Conservation (phyloP, 2,329 filamentous ascomycete species). For the Calcarisporium arbuscula region DNA sequence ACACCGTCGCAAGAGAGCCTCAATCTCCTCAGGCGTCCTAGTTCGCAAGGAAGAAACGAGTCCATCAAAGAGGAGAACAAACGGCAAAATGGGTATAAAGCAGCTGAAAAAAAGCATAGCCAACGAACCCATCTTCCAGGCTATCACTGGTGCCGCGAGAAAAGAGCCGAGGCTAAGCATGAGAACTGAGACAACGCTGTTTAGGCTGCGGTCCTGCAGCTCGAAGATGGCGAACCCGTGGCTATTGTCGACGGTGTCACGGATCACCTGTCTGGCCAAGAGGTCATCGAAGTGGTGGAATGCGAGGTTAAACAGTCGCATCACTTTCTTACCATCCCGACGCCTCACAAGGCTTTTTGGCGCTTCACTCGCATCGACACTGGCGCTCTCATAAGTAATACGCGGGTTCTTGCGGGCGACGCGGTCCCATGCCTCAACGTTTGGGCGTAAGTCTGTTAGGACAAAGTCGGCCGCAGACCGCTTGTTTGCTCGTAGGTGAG, state of each 20-base stretch:
- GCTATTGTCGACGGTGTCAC: conserved; percentile 57
- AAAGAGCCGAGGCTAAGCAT: conserved; percentile 47
- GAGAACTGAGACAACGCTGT: conserved; percentile 46
- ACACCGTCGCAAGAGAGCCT: conserved; percentile 49
- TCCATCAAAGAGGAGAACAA: conserved; percentile 64
- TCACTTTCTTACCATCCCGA: conserved; percentile 43
- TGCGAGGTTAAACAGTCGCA: conserved; percentile 65
- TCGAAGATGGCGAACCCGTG: conserved; percentile 69
- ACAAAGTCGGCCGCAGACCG: conserved; percentile 46
- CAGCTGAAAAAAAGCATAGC: conserved; percentile 60
- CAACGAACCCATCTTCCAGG: conserved; percentile 45
- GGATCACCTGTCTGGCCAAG: conserved; percentile 53
- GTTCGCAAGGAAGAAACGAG: conserved; percentile 61
- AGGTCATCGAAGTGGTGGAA: conserved; percentile 73
- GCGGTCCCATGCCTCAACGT: conserved; percentile 52
- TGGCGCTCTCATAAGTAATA: conserved; percentile 51
- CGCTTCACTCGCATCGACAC: conserved; percentile 60
- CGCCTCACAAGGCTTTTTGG: conserved; percentile 41
- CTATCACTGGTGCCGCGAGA: conserved; percentile 45
- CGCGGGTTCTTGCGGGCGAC: conserved; percentile 46
- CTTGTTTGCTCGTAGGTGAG: conserved; percentile 22
- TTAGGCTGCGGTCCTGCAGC: conserved; percentile 59
- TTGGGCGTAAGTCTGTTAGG: conserved; percentile 60
- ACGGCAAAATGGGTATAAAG: conserved; percentile 58
- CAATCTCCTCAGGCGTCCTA: conserved; percentile 59